Conservation (phyloP, 805 yeast species). For the Wickerhamiella azymoides region DNA sequence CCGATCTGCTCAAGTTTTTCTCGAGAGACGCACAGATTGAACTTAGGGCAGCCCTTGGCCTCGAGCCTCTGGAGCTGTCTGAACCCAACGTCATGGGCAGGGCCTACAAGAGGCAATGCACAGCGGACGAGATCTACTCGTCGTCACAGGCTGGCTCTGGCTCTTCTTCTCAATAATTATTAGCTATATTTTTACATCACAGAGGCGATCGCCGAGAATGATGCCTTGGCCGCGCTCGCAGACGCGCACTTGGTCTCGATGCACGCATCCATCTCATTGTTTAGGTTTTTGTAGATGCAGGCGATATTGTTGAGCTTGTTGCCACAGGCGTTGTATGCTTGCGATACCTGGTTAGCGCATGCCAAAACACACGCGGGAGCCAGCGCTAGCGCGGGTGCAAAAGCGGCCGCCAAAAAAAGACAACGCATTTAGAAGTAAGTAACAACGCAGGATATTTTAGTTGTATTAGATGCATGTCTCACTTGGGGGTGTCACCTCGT, state of each 20-base stretch:
- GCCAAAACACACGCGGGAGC: not conserved
- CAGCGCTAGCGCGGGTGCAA: not conserved
- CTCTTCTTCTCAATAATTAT: not conserved
- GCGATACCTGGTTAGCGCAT: not conserved
- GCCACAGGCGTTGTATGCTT: not conserved
- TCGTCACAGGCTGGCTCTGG: not conserved
- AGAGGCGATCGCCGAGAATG: not conserved
- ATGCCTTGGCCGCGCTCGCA: not conserved
- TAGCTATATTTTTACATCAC: not conserved
- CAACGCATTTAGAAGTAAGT: too few relatives aligned
- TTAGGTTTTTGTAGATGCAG: not conserved
- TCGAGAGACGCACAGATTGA: too few relatives aligned
- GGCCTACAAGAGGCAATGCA: too few relatives aligned
- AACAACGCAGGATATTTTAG: too few relatives aligned
- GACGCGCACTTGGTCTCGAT: not conserved
- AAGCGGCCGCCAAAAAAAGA: too few relatives aligned
- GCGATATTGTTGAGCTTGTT: not conserved
- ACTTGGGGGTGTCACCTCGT: too few relatives aligned
- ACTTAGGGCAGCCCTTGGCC: too few relatives aligned
- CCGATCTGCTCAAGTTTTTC: too few relatives aligned
- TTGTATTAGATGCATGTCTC: too few relatives aligned
- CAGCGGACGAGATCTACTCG: not conserved
- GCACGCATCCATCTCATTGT: not conserved
- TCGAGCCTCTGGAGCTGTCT: too few relatives aligned
- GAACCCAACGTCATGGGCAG: too few relatives aligned